Evolutionary conservation across 805 yeast genomes (phyloP).

Genomic region (Cyberlindnera lachancei): DNA sequence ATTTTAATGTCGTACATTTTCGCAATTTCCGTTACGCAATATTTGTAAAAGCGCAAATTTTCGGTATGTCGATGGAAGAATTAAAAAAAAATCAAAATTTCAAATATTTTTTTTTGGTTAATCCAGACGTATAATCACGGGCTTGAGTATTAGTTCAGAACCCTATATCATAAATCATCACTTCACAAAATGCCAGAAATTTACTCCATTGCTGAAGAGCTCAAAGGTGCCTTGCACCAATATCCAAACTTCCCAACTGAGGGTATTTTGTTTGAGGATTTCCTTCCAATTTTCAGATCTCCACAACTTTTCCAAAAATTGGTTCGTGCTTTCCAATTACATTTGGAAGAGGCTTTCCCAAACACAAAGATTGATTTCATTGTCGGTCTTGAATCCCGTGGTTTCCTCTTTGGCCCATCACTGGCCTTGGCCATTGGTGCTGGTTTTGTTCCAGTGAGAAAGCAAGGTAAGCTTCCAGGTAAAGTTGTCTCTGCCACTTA

Average conservation of each 20-base stretch:
- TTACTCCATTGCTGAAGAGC: conserved; percentile 32
- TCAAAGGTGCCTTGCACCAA: conserved; percentile 53
- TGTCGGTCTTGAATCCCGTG: conserved; percentile 94
- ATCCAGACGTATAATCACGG: too few species aligned
- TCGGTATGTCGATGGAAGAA: too few species aligned
- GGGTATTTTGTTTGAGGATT: conserved; percentile 93
- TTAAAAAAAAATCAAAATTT: too few species aligned
- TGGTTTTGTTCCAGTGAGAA: conserved; percentile 93
- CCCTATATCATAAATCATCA: too few species aligned
- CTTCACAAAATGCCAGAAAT: conserved; percentile 18
- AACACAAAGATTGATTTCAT: conserved; percentile 71
- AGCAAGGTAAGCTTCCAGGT: conserved; percentile 94
- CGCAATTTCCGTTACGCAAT: too few species aligned
- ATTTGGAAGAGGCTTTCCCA: conserved; percentile 49
- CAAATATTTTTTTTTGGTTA: too few species aligned
- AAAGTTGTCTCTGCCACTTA: conserved; percentile 62
- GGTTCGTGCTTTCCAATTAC: conserved; percentile 71
- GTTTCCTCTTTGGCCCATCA: conserved; percentile 94
- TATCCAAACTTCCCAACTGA: conserved; percentile 92
- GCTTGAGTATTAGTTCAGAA: too few species aligned
- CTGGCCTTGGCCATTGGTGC: conserved; percentile 83
- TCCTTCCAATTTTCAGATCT: conserved; percentile 83
- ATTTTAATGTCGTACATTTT: too few species aligned
- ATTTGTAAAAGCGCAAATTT: too few species aligned
- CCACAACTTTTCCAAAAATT: conserved; percentile 78